phyloP scores from a whole-genome alignment of 768 basidiomycete genomes.

The Rossbeevera mucosa region DNA sequence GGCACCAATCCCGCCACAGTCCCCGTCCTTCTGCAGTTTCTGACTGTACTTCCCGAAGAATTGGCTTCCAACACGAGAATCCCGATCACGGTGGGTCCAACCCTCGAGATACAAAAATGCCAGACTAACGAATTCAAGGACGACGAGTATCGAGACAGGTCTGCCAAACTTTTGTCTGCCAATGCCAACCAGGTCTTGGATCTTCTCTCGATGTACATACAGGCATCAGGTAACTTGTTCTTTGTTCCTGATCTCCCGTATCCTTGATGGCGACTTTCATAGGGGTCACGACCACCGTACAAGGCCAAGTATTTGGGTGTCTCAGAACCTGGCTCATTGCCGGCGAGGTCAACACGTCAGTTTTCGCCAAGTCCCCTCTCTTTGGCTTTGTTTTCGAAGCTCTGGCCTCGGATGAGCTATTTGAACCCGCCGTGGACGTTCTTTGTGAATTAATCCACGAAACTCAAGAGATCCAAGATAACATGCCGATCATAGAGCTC shows the following conservation, averaged over 20 bases:
- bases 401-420: conserved; percentile 77
- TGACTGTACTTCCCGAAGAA: conserved; percentile 91
- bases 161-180: conserved; percentile 55
- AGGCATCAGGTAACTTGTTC: conserved; percentile 67
- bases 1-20: conserved; percentile 83
- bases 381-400: conserved; percentile 83
- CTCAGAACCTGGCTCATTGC: conserved; percentile 84
- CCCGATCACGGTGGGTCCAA: conserved; percentile 70
- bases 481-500: conserved; percentile 81
- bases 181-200: conserved; percentile 72
- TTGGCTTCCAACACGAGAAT: conserved; percentile 78
- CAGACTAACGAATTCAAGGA: conserved; percentile 44
- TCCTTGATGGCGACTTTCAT: not conserved
- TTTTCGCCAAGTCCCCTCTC: conserved; percentile 71
- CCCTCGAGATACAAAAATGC: not conserved
- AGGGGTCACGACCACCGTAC: conserved; percentile 82
- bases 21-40: conserved; percentile 78
- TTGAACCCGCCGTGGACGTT: conserved; percentile 88
- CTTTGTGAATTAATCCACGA: conserved; percentile 96
- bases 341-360: conserved; percentile 68
- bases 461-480: conserved; percentile 95
- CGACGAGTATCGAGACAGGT: conserved; percentile 65
- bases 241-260: not conserved
- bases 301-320: conserved; percentile 78
- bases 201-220: conserved; percentile 81